phyloP scores from a whole-genome alignment of 2,329 filamentous ascomycete genomes.

The Colletotrichum horii region DNA sequence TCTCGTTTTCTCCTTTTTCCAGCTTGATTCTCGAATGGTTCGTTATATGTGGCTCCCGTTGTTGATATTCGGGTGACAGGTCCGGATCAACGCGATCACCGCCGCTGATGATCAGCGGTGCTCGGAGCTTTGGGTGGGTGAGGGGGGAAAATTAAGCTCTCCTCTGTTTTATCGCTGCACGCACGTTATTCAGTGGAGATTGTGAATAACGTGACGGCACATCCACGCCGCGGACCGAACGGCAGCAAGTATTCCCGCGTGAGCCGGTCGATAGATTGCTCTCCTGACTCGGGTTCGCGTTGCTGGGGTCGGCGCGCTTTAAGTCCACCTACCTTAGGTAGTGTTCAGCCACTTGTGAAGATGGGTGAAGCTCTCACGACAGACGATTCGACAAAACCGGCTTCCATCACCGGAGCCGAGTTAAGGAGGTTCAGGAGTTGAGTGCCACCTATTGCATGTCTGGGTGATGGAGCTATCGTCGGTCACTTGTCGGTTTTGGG shows the following conservation, averaged over 20 bases:
- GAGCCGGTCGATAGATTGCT: background rate
- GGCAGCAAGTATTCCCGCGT: background rate
- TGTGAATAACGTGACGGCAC: background rate
- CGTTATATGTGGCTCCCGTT: background rate
- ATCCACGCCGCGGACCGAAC: background rate
- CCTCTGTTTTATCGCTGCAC: background rate
- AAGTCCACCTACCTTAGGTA: background rate
- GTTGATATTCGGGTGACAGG: background rate
- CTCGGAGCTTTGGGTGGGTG: background rate
- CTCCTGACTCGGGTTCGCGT: background rate
- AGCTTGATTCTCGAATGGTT: background rate
- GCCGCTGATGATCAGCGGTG: background rate
- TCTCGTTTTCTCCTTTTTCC: background rate
- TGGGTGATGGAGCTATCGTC: background rate
- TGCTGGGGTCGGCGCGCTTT: background rate
- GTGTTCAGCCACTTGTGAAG: background rate
- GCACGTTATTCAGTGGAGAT: constrained; percentile 13
- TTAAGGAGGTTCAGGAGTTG: background rate
- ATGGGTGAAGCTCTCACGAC: background rate
- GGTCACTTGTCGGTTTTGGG: background rate
- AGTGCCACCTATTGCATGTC: background rate
- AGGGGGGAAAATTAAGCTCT: background rate
- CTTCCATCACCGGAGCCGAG: background rate
- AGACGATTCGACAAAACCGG: background rate
- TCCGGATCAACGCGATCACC: constrained; percentile 10